Evolutionary conservation across 164 flowering plant species (phyloP).

Genomic region (Umbellularia californica): DNA sequence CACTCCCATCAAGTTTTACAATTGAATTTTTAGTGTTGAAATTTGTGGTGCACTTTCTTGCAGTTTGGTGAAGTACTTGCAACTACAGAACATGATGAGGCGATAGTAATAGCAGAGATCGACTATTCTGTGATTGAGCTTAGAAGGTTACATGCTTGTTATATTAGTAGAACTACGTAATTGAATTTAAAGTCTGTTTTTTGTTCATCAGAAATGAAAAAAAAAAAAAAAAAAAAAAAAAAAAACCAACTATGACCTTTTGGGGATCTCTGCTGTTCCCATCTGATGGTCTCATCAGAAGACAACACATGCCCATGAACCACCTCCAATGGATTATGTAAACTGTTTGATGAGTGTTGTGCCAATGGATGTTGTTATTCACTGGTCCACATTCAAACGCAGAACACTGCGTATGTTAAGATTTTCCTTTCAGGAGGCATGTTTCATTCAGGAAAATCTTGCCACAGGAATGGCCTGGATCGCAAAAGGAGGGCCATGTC

Average conservation of each 20-base stretch:
- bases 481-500: background rate
- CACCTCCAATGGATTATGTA: no score
- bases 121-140: constrained; percentile 74
- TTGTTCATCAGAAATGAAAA: no score
- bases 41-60: constrained; percentile 3
- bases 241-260: no score
- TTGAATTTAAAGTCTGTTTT: background rate
- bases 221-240: no score
- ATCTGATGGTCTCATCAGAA: no score
- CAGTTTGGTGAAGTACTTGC: constrained; percentile 96
- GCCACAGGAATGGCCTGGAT: background rate
- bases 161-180: background rate
- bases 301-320: background rate
- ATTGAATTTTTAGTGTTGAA: background rate
- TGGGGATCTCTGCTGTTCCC: no score
- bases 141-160: constrained; percentile 47
- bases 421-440: no score
- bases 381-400: no score
- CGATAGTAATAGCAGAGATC: constrained; percentile 73
- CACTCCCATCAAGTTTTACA: background rate
- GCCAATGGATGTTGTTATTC: no score
- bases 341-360: no score
- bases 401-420: no score
- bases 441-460: no score
- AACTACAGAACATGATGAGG: constrained; percentile 81